Evolutionary conservation across 805 yeast genomes (phyloP).

Genomic region (Wickerhamiella lipophila): DNA sequence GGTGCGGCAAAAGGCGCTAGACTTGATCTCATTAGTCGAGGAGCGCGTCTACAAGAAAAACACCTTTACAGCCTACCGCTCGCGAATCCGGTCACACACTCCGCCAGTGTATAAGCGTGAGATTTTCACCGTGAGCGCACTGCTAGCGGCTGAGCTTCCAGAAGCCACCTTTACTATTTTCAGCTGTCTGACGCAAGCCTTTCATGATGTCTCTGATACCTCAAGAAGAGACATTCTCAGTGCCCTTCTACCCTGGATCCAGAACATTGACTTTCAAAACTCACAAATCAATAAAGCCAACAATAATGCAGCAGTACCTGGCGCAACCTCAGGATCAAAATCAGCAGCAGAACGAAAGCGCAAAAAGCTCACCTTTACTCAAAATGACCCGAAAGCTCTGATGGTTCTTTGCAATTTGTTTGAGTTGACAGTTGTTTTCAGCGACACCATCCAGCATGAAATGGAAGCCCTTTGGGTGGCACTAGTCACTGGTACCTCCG

Average conservation of each 20-base stretch:
- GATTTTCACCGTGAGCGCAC: slow-evolving; percentile 61
- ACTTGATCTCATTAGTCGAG: slow-evolving; percentile 57
- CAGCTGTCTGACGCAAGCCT: slow-evolving; percentile 58
- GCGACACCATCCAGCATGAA: slow-evolving; percentile 65
- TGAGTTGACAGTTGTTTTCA: slow-evolving; percentile 70
- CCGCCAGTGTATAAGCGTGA: slow-evolving; percentile 81
- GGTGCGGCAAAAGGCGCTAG: slow-evolving; percentile 61
- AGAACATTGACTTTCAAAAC: slow-evolving; percentile 50
- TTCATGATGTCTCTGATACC: slow-evolving; percentile 45
- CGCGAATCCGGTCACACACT: slow-evolving; percentile 60
- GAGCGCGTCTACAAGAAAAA: slow-evolving; percentile 41
- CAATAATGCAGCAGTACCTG: not conserved
- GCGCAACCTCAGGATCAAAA: too few relatives aligned
- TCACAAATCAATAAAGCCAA: slow-evolving; percentile 23
- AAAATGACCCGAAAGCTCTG: slow-evolving; percentile 7
- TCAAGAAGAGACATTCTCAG: slow-evolving; percentile 69
- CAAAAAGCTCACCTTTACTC: slow-evolving; percentile 22
- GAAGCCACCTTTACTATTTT: slow-evolving; percentile 49
- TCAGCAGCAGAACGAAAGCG: not conserved
- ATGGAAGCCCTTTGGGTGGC: slow-evolving; percentile 95
- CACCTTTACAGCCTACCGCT: slow-evolving; percentile 46
- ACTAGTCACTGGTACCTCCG: slow-evolving; percentile 59
- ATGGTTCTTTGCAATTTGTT: slow-evolving; percentile 74
- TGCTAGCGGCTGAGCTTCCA: slow-evolving; percentile 50
- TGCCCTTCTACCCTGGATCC: slow-evolving; percentile 86